A percentile compares a stretch with the other conserved stretches of the same genome.
phyloP scores from a whole-genome alignment of 805 yeast species.

The Scheffersomyces amazonensis region DNA sequence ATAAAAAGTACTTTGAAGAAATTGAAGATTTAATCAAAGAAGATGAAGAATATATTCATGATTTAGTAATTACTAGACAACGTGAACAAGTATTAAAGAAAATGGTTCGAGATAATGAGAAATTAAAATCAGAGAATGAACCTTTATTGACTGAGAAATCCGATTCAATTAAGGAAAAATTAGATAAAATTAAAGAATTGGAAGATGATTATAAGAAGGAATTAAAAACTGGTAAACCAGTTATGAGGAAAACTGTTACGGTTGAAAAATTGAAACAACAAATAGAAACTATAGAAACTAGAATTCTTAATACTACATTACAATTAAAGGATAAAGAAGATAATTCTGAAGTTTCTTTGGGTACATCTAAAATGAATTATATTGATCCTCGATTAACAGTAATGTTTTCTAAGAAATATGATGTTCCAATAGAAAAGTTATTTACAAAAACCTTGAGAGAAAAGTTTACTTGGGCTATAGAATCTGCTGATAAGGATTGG shows the following conservation, averaged over 20 bases:
- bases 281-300: constrained; percentile 65
- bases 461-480: constrained; percentile 94
- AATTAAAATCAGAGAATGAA: constrained; percentile 55
- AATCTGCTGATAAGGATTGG: constrained; percentile 87
- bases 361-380: constrained; percentile 91
- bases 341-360: constrained; percentile 87
- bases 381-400: constrained; percentile 93
- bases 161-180: constrained; percentile 55
- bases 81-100: constrained; percentile 61
- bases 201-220: constrained; percentile 55
- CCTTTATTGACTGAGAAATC: constrained; percentile 52
- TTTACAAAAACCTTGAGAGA: constrained; percentile 90
- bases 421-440: constrained; percentile 88
- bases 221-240: constrained; percentile 55
- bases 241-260: constrained; percentile 46
- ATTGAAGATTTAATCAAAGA: constrained; percentile 64
- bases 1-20: constrained; percentile 62
- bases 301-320: constrained; percentile 65
- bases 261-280: constrained; percentile 73
- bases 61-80: constrained; percentile 60
- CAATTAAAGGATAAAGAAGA: constrained; percentile 92
- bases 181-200: constrained; percentile 53
- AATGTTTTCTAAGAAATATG: constrained; percentile 78
- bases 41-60: constrained; percentile 58
- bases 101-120: constrained; percentile 76